Base-by-base conservation (phyloP, 2,329 filamentous ascomycete species). In the Penicillium sp. region DNA sequence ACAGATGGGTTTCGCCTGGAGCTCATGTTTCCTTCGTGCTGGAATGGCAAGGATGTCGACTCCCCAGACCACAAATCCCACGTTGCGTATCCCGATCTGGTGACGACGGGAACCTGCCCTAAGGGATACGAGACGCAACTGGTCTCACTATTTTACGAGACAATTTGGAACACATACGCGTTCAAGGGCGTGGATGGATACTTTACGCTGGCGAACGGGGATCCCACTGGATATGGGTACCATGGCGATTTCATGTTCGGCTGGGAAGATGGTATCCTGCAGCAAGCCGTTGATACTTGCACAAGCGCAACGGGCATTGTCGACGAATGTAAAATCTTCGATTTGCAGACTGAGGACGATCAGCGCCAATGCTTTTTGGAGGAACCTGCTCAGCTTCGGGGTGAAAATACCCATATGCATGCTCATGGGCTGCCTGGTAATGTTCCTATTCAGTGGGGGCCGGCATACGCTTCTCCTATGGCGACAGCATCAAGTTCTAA, bases 1-100 rank as follows among this genome's bases (percentile, higher is more conserved):
- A 75, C 77, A n/a, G 82, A 95, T 67, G 93, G 93, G 55, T 69
- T 96, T 44, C 88, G 92, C 45, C 79, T 93, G 43, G 92, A 96
- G 74, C 75, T 95, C 56, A 90, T 90, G 83, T 96, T 96, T 76
- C 90, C 90, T 0, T 91, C 88, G 1, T 96, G 91, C 82, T 95
- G 91, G 88, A 89, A 94, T 66, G 89, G 90, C 49, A 81, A 85
- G 64, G 81, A 87, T 59, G 61, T 77, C 11, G 81, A 83, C 62
- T 77, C 79, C 2, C 20, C 61, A 0, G 78, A 86, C 65, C 82
- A 86, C 74, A 78, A 78, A 59, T 80, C 77, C 29, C 85, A 97
- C 70, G 82, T 96, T 58, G 88, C 88, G 4, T 97, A 92, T 72
- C 90, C 91, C 1, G 82, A 84, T 63, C 78, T 88, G 12, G 87